Evolutionary conservation across 441 rosid genomes (phyloP).

Genomic region (Breynia disticha): DNA sequence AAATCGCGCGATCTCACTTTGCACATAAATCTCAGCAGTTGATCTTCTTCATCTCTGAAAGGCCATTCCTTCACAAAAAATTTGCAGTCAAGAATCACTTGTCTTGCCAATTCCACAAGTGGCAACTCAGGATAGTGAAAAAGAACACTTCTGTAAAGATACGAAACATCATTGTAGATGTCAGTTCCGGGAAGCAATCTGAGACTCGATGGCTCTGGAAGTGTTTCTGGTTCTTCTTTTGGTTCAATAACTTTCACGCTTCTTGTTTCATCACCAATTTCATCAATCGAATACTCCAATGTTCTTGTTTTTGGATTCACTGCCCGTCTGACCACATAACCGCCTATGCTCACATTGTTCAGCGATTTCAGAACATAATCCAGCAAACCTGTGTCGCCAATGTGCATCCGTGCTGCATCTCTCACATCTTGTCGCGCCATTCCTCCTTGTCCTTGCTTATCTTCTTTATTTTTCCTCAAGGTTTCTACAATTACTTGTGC

Average conservation of each 20-base stretch:
- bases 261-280: constrained; percentile 21
- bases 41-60: constrained; percentile 37
- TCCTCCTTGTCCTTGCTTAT: constrained; percentile 28
- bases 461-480: constrained; percentile 40
- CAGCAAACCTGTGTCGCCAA: constrained; percentile 85
- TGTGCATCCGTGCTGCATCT: constrained; percentile 81
- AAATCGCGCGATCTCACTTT: constrained; percentile 29
- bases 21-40: constrained; percentile 43
- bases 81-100: constrained; percentile 59
- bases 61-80: constrained; percentile 75
- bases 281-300: constrained; percentile 63
- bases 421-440: constrained; percentile 87
- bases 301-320: constrained; percentile 55
- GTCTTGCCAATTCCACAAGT: constrained; percentile 36
- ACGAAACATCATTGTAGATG: constrained; percentile 43
- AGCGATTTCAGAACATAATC: constrained; percentile 79
- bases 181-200: constrained; percentile 33
- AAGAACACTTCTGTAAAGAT: constrained; percentile 41
- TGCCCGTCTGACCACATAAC: constrained; percentile 39
- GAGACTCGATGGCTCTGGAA: constrained; percentile 13
- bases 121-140: constrained; percentile 48
- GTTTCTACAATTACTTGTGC: constrained; percentile 71
- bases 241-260: constrained; percentile 12
- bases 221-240: constrained; percentile 9
- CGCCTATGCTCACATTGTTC: constrained; percentile 66